Base-by-base conservation (phyloP, 805 yeast genomes). In the Sporopachydermia lactativora region DNA sequence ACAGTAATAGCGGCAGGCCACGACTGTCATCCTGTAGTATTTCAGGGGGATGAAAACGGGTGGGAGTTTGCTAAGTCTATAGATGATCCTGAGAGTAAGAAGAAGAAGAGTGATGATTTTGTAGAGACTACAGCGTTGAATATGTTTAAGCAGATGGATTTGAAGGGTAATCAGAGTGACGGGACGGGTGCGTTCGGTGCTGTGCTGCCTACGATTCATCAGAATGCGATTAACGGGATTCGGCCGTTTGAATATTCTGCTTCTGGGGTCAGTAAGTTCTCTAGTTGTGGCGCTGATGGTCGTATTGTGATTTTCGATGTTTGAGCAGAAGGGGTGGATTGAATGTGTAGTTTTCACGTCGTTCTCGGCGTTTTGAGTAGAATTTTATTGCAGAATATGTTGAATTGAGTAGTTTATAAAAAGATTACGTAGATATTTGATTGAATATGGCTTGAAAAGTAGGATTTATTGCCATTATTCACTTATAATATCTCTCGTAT, bases 141-240 rank as follows among this genome's bases (percentile, higher is more conserved):
- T 64, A 85, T 89, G 88, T 92, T 92, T 66, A 78, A 84, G 61
- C 95, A 89, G 60, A 66, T 92, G 71, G 99, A 92, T 62, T 71
- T 89, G 58, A 92, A 86, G 68, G 99, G 99, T 44, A 73, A 82
- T 43, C 31, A 24, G n/a, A 24, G 31, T n/a, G 6, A 8, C 14
- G 6, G 8, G 5, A n/a, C 16, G n/a, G 66, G 64, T 51, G 64
- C 64, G 41, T 66, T 60, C 42, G 57, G 57, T 19, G 56, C 58
- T 41, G 60, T 62, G 40, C 67, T 81, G 59, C 70, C 71, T 40
- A 85, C 95, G 13, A 73, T 83, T 44, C 97, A 92, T 63, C 96
- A 88, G 62, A 92, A 89, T 62, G 78, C 96, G 6, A 65, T 92
- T 55, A 73, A 81, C 41, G 71, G 75, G 39, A 59, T 89, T 42